Conservation (phyloP, 192 early-diverging fungal species). For the Chytriomyces sp. region DNA sequence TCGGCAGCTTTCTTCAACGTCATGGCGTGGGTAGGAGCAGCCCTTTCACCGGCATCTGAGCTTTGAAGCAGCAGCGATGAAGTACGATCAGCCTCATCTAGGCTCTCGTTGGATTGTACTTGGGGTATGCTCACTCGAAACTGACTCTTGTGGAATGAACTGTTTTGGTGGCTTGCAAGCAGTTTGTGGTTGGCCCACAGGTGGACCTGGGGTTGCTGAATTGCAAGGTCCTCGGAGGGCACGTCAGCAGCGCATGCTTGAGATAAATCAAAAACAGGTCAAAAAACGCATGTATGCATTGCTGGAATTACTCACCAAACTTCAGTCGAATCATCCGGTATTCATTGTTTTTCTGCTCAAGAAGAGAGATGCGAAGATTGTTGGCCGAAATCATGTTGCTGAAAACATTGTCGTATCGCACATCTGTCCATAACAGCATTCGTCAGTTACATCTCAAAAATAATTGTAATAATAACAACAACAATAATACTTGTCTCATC, state of each 20-base stretch:
- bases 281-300: neutral
- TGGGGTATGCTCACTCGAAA: neutral
- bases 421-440: conserved; percentile 1
- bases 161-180: neutral
- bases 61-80: neutral
- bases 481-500: too few species aligned
- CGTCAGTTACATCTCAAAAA: neutral
- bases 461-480: neutral
- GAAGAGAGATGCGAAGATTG: conserved; percentile 50
- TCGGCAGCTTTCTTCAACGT: too few species aligned
- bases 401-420: conserved; percentile 39
- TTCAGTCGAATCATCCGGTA: conserved; percentile 43
- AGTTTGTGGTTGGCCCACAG: neutral
- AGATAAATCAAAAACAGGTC: neutral
- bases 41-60: too few species aligned
- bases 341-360: conserved; percentile 58
- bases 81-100: neutral
- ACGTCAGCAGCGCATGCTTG: neutral
- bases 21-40: too few species aligned
- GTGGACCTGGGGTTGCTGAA: neutral
- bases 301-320: conserved; percentile 21
- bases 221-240: neutral
- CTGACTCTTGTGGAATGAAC: neutral
- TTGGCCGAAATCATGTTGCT: conserved; percentile 52
- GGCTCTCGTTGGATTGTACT: neutral